Conservation (phyloP, 1,139 yeast species). For the Sugiyamaella japonica region DNA sequence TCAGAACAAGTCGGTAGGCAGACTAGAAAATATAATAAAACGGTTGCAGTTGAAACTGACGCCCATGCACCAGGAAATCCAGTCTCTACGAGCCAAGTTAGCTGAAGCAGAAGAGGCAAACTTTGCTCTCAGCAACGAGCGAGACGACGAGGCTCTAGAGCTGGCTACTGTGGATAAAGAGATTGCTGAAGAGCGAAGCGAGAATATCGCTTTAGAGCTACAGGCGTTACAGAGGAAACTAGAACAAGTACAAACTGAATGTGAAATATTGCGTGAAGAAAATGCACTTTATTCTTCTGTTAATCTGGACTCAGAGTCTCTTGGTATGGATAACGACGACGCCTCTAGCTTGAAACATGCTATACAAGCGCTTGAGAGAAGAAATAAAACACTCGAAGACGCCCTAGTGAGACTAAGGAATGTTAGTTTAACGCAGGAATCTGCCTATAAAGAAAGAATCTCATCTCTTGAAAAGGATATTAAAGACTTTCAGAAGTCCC, state of each 20-base stretch:
- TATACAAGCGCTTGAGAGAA: slow-evolving; percentile 39
- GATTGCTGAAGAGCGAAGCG: slow-evolving; percentile 48
- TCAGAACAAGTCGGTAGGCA: slow-evolving; percentile 35
- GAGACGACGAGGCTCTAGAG: slow-evolving; percentile 51
- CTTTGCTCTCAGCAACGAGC: slow-evolving; percentile 40
- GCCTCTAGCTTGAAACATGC: neutral
- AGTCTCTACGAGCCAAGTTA: slow-evolving; percentile 32
- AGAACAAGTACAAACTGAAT: slow-evolving; percentile 46
- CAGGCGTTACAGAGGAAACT: slow-evolving; percentile 43
- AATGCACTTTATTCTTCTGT: slow-evolving; percentile 44
- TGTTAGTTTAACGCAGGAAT: slow-evolving; percentile 42
- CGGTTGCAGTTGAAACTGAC: slow-evolving; percentile 38
- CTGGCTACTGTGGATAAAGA: slow-evolving; percentile 56
- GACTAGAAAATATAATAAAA: slow-evolving; percentile 46
- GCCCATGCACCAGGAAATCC: slow-evolving; percentile 41
- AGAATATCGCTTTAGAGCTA: slow-evolving; percentile 40
- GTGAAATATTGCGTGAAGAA: slow-evolving; percentile 50
- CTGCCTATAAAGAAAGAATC: slow-evolving; percentile 46
- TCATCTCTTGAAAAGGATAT: slow-evolving; percentile 35
- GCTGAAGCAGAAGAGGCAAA: slow-evolving; percentile 34
- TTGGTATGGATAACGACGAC: neutral
- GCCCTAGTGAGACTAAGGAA: slow-evolving; percentile 43
- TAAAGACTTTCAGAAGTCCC: slow-evolving; percentile 16
- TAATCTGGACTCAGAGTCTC: slow-evolving; percentile 17
- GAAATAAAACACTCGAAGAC: slow-evolving; percentile 46